Base-by-base conservation (phyloP, 441 rosid genomes). In the Pelargonium myrrhifolium region DNA sequence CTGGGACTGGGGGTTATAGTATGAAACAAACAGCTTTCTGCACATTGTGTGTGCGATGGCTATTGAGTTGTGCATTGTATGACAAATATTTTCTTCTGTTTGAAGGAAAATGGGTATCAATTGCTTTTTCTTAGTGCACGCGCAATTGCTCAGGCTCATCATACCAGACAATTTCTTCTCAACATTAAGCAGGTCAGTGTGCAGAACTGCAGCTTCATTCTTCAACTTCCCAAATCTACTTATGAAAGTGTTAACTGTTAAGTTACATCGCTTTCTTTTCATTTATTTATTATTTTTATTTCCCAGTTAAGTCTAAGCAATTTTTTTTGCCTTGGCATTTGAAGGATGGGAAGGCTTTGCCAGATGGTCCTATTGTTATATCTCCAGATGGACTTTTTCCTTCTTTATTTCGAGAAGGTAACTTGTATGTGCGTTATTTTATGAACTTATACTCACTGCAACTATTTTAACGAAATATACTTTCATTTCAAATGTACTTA, bases 341-440 rank as follows among this genome's bases (percentile, higher is more conserved):
- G 51, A 77, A 89, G 99, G 93, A 95, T 47, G 99, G 99, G 64
- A 87, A 84, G 75, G 88, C 89, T 71, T 85, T 95, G 80, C 98
- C 99, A 15, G 96, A 92, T 74, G 99, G 98, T 28, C 99, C 99
- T 15, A 87, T 90, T 73, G 92, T 95, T 71, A 92, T 92, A 78
- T 95, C 99, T 69, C 97, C 99, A 0, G 99, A 95, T 75, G 99
- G 99, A 28, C 83, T 95, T 72, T 84, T 95, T 77, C 99, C 99
- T 58, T 95, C 98, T 37, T 67, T 92, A 68, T 87, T 65, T 80
- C 90, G 98, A 35, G 99, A 95, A 89, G 99, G 99, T 92, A 81
- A 76, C 18, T 65, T 14, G 43, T 28, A 35, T 62, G 17, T 7
- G 6, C 35, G 22, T 62, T 37, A 12, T 62, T 35, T 15, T 10